Evolutionary conservation across 176 grass and related monocot genomes (phyloP).

Genomic region (Oropetium thomaeum): DNA sequence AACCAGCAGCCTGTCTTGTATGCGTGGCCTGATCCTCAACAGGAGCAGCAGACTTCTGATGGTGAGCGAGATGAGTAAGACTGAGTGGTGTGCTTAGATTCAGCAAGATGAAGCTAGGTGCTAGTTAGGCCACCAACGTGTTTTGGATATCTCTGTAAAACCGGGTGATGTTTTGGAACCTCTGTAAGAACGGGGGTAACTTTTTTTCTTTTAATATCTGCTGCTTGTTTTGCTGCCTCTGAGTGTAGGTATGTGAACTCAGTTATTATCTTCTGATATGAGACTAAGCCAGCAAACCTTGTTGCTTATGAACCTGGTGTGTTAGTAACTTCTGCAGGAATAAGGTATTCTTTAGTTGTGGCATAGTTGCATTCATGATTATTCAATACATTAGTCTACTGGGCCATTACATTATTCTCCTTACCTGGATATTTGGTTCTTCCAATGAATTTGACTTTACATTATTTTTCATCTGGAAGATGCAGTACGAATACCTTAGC

Average conservation of each 20-base stretch:
- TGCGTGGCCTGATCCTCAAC: slow-evolving; percentile 36
- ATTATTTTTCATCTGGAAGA: neutral
- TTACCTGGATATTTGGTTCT: neutral
- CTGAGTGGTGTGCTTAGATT: neutral
- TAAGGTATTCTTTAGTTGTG: neutral
- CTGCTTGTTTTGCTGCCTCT: neutral
- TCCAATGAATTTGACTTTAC: neutral
- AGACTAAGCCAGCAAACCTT: neutral
- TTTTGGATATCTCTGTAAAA: neutral
- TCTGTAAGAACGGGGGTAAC: neutral
- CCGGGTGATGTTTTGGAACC: neutral
- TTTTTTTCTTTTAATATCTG: neutral
- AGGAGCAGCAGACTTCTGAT: slow-evolving; percentile 24
- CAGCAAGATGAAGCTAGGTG: neutral
- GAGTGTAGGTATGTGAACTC: neutral
- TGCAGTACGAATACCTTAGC: neutral
- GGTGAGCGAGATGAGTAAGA: slow-evolving; percentile 1
- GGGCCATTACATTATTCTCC: no score
- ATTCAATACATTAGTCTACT: neutral
- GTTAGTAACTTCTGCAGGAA: neutral
- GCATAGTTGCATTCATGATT: neutral
- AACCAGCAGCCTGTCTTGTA: slow-evolving; percentile 31
- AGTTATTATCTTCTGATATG: neutral
- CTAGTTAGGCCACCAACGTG: neutral
- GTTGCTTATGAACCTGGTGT: neutral